phyloP scores from a whole-genome alignment of 2,329 filamentous ascomycete species.

The Aspergillus fischeri region DNA sequence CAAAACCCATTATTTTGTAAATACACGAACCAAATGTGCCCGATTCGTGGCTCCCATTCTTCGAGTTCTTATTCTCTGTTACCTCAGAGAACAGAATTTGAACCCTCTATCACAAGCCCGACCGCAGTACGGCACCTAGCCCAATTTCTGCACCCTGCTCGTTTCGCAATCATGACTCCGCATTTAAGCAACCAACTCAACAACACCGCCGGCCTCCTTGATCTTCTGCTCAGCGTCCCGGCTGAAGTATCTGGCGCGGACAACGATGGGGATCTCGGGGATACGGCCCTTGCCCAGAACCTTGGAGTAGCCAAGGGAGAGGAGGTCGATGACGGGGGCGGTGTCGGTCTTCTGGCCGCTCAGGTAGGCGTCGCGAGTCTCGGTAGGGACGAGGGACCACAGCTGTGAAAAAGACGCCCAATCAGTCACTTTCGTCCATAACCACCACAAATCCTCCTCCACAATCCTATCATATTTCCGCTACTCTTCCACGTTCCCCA shows the following conservation, averaged over 20 bases:
- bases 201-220: constrained; percentile 91
- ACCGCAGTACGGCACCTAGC: constrained; percentile 27
- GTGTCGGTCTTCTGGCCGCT: constrained; percentile 76
- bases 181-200: constrained; percentile 87
- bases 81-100: constrained; percentile 18
- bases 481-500: not conserved
- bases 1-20: constrained; percentile 34
- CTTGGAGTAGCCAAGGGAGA: constrained; percentile 96
- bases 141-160: constrained; percentile 11
- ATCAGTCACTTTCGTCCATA: constrained; percentile 13
- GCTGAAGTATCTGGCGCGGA: constrained; percentile 92
- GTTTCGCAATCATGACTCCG: constrained; percentile 23
- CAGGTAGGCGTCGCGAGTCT: constrained; percentile 92
- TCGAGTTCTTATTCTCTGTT: constrained; percentile 26
- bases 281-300: constrained; percentile 97
- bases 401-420: constrained; percentile 54
- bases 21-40: constrained; percentile 26
- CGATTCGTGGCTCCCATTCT: constrained; percentile 27
- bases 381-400: constrained; percentile 88
- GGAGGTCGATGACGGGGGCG: constrained; percentile 95
- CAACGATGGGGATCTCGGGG: constrained; percentile 87
- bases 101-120: constrained; percentile 28
- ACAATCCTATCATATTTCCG: not conserved
- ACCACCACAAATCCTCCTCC: not conserved
- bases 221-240: constrained; percentile 98